phyloP scores from a whole-genome alignment of 148 eudicot species.

The Persicaria tinctoria region DNA sequence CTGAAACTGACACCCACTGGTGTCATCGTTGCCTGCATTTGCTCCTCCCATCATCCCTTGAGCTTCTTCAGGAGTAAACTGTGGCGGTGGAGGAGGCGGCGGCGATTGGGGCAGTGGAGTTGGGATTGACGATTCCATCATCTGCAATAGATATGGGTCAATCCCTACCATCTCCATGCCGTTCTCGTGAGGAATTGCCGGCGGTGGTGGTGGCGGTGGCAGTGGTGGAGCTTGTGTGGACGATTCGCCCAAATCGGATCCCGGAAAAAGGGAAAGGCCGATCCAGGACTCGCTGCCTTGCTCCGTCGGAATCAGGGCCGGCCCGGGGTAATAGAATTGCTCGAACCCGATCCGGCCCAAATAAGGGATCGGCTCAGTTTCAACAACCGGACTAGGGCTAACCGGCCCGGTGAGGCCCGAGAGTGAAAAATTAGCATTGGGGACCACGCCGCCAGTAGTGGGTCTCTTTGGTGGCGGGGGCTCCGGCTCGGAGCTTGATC shows the following conservation, averaged over 20 bases:
- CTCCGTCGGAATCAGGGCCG: neutral
- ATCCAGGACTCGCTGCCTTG: neutral
- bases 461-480: neutral
- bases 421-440: neutral
- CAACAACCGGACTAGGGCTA: neutral
- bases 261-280: neutral
- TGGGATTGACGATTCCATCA: neutral
- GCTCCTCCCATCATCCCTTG: neutral
- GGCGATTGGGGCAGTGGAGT: neutral
- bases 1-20: neutral
- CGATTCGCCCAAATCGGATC: neutral
- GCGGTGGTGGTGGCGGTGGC: neutral
- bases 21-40: neutral
- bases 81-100: neutral
- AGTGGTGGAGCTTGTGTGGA: neutral
- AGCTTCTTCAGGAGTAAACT: neutral
- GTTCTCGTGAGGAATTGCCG: neutral
- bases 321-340: neutral
- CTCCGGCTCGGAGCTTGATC: neutral
- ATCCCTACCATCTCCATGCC: too few species aligned
- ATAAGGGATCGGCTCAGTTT: neutral
- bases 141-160: neutral
- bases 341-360: neutral
- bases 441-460: neutral
- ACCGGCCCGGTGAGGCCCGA: neutral